Evolutionary conservation across 2,329 filamentous ascomycete genomes (phyloP).

Genomic region (Curvularia spicifera): DNA sequence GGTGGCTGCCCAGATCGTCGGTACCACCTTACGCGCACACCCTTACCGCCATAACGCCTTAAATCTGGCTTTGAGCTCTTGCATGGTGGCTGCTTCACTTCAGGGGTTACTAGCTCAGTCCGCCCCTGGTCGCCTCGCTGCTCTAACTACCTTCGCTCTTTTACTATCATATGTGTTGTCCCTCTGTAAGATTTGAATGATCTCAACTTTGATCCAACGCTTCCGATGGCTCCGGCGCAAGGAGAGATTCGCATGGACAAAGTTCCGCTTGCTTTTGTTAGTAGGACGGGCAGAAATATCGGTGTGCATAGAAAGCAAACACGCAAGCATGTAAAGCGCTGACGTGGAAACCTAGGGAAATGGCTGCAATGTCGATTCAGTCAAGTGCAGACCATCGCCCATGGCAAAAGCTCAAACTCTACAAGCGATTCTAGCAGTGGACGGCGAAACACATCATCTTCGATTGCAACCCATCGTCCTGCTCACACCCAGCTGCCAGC

Average conservation of each 20-base stretch:
- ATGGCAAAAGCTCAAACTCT: not conserved
- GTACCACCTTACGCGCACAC: not conserved
- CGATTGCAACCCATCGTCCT: not conserved
- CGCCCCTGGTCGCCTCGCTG: not conserved
- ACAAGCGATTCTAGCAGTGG: not conserved
- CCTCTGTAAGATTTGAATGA: not conserved
- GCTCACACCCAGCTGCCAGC: not conserved
- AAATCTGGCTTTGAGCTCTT: not conserved
- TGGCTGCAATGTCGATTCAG: not conserved
- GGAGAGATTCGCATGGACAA: not conserved
- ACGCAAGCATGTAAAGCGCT: not conserved
- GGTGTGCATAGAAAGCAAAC: slow-evolving; percentile 1
- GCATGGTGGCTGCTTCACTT: not conserved
- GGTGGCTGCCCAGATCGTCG: not conserved
- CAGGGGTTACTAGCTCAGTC: not conserved
- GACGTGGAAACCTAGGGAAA: not conserved
- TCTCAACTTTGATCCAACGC: not conserved
- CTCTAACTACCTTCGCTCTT: not conserved
- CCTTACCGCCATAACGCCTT: not conserved
- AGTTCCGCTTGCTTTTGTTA: not conserved
- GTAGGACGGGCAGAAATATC: not conserved
- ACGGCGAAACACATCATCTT: not conserved
- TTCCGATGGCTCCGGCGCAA: not conserved
- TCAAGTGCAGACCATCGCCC: not conserved
- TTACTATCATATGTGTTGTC: not conserved